These are phyloP conservation scores for Monilinia polystroma DNA, from an alignment of 2,329 filamentous ascomycete species.

Conservation along the genomic window DNA sequence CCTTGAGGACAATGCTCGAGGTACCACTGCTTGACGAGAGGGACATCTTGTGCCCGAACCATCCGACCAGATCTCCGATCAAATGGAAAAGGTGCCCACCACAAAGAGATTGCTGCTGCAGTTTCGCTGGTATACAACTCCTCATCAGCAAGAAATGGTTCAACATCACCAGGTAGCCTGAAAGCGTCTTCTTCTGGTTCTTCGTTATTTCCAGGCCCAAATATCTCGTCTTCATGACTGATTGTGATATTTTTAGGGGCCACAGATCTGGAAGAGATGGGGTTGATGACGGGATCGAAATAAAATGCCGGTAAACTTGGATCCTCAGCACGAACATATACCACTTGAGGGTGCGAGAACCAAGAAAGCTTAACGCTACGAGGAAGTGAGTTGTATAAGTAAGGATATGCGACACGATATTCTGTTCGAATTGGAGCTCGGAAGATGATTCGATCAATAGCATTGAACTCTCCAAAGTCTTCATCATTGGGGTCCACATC, in stretches of 20 bases:
- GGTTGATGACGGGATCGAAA: conserved; percentile 96
- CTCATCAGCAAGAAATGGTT: conserved; percentile 88
- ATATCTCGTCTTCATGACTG: conserved; percentile 91
- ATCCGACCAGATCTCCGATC: conserved; percentile 90
- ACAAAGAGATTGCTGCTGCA: conserved; percentile 84
- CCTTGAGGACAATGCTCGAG: conserved; percentile 89
- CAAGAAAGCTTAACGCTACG: conserved; percentile 90
- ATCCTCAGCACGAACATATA: conserved; percentile 86
- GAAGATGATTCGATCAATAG: conserved; percentile 99
- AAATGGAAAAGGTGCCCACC: conserved; percentile 98
- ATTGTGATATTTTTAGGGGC: conserved; percentile 91
- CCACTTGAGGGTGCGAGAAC: conserved; percentile 91
- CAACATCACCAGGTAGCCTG: conserved; percentile 72
- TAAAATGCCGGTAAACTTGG: conserved; percentile 92
- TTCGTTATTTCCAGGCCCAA: conserved; percentile 74
- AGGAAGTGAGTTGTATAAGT: conserved; percentile 92
- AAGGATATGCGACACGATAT: conserved; percentile 91
- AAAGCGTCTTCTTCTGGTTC: conserved; percentile 76
- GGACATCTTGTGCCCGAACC: conserved; percentile 96
- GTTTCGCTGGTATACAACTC: conserved; percentile 88
- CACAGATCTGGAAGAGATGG: conserved; percentile 91
- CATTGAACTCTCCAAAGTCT: conserved; percentile 99
- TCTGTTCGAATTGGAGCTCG: conserved; percentile 91
- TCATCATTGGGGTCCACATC: conserved; percentile 98
- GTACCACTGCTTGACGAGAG: conserved; percentile 97